Conservation (phyloP, 2,329 filamentous ascomycete genomes). For the Calonectria pseudoreteaudii region DNA sequence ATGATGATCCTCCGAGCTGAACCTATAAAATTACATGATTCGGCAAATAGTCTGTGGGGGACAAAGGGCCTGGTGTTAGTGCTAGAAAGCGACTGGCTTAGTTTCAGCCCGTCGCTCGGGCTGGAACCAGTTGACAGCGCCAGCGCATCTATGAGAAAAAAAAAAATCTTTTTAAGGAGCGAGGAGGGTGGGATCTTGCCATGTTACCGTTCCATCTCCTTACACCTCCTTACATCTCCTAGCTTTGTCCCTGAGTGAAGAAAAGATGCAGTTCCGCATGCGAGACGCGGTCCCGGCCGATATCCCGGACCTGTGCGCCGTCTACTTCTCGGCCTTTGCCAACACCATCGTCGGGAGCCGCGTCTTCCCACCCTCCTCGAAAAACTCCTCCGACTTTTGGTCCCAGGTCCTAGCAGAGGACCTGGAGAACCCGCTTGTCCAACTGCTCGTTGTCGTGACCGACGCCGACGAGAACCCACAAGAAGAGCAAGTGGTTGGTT, state of each 20-base stretch:
- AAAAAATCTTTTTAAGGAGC: background rate
- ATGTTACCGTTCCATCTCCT: background rate
- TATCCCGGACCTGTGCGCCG: conserved; percentile 51
- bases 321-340: conserved; percentile 60
- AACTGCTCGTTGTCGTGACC: conserved; percentile 56
- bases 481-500: conserved; percentile 52
- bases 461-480: conserved; percentile 34
- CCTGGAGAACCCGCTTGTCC: conserved; percentile 51
- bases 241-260: background rate
- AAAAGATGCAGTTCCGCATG: conserved; percentile 44
- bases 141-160: background rate
- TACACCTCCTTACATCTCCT: too few relatives aligned
- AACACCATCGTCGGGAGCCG: conserved; percentile 50
- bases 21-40: conserved; percentile 10
- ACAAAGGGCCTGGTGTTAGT: conserved; percentile 1
- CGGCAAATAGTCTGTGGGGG: conserved; percentile 5
- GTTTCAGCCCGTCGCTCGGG: background rate
- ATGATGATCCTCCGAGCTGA: background rate
- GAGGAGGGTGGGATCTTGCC: background rate
- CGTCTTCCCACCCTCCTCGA: conserved; percentile 50
- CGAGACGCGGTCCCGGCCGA: conserved; percentile 56
- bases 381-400: conserved; percentile 52
- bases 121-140: background rate
- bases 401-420: conserved; percentile 49
- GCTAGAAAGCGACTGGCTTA: conserved; percentile 6